Conservation (phyloP, 306 rosid species). For the Ochetophila trinervis region DNA sequence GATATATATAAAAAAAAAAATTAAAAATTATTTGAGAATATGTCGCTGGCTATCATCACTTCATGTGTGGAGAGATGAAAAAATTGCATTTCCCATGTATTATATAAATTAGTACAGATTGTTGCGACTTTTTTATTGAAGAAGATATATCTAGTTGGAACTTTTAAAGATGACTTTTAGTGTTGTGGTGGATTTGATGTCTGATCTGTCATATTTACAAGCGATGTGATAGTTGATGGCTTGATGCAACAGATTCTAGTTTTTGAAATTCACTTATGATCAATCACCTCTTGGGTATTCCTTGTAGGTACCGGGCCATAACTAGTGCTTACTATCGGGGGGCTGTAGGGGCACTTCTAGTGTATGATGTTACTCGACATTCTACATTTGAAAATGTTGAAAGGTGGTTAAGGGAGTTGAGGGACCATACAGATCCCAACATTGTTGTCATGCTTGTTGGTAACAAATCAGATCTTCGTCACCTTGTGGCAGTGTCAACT, state of each 20-base stretch:
- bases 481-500: conserved; percentile 53
- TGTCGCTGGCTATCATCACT: too few relatives aligned
- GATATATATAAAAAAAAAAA: too few relatives aligned
- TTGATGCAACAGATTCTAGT: too few relatives aligned
- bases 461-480: conserved; percentile 60
- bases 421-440: conserved; percentile 60
- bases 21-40: too few relatives aligned
- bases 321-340: conserved; percentile 68
- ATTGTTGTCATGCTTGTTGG: conserved; percentile 61
- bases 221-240: background rate
- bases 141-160: too few relatives aligned
- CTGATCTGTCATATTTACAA: too few relatives aligned
- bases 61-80: too few relatives aligned
- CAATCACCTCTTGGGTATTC: background rate
- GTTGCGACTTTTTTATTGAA: too few relatives aligned
- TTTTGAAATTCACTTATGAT: conserved; percentile 1
- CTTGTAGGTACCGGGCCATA: conserved; percentile 54
- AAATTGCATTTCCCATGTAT: too few relatives aligned
- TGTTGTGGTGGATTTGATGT: too few relatives aligned
- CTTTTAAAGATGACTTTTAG: too few relatives aligned
- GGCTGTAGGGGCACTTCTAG: conserved; percentile 57
- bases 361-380: conserved; percentile 55
- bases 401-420: conserved; percentile 56
- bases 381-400: conserved; percentile 53
- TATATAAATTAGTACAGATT: too few relatives aligned